Conservation (phyloP, 2,329 filamentous ascomycete species). For the Sporothrix luriei region DNA sequence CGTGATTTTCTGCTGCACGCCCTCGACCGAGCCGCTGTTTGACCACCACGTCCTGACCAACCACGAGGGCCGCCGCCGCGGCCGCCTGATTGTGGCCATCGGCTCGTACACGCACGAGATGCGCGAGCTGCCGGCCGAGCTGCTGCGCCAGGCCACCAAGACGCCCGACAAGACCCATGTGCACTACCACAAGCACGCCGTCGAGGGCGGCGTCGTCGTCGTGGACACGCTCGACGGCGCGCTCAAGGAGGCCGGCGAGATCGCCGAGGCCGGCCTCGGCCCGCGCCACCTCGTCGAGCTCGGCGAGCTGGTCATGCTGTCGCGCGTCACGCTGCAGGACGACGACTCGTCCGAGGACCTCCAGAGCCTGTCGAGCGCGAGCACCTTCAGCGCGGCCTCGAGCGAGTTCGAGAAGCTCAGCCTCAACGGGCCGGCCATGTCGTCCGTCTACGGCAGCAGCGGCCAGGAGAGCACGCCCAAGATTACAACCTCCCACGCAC, state of each 20-base stretch:
- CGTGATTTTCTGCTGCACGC: constrained; percentile 87
- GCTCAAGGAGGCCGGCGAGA: constrained; percentile 80
- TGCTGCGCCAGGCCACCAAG: constrained; percentile 65
- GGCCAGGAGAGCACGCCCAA: constrained; percentile 17
- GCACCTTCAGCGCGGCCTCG: constrained; percentile 23
- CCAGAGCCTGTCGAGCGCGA: constrained; percentile 26
- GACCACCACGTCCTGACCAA: constrained; percentile 71
- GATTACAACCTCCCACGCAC: constrained; percentile 4
- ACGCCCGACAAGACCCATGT: constrained; percentile 54
- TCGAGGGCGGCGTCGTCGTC: constrained; percentile 66
- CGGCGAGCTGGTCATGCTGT: constrained; percentile 73
- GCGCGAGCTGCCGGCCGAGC: constrained; percentile 78
- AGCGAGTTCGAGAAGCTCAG: constrained; percentile 32
- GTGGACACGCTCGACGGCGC: constrained; percentile 79
- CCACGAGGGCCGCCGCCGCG: constrained; percentile 68
- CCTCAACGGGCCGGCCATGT: constrained; percentile 31
- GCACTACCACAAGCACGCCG: constrained; percentile 68
- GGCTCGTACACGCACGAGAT: constrained; percentile 72
- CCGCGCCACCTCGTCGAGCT: constrained; percentile 82
- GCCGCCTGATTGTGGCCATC: constrained; percentile 70
- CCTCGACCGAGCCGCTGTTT: constrained; percentile 73
- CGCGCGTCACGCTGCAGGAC: constrained; percentile 46
- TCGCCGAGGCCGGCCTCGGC: constrained; percentile 74
- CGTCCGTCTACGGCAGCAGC: constrained; percentile 27
- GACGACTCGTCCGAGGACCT: constrained; percentile 38